Evolutionary conservation across 495 filamentous ascomycete genomes (phyloP), one percentile per base, ranked within the genome.

Genomic region (Wilcoxina mikolae): DNA sequence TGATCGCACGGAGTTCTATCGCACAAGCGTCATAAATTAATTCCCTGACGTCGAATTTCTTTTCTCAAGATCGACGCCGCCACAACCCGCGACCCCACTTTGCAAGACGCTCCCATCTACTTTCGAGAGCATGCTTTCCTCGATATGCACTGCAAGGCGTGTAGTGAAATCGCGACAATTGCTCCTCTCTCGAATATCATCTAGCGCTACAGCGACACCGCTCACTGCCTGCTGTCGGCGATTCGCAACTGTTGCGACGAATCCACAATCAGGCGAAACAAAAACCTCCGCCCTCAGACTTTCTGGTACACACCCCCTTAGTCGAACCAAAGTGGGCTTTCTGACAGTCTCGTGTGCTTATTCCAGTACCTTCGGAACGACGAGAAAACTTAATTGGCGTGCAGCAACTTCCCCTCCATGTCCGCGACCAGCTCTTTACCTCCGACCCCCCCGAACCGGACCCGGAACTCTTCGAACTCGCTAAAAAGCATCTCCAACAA

Each of bases 301-400:
- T 45, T 5, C 42, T 45, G 42, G 22, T 45, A 24, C 42, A 24
- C 5, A 9, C 42, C 42, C 42, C 18, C 42, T 15, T 7, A 9
- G 7, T 45, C 9, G 18, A 45, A 18, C 18, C 42, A 15, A 7
- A 15, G 31, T 35, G 31, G 7, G 31, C 31, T 17, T 24, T 18
- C 43, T 46, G 22, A 46, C 22, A 17, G 23, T 1, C 15, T 46
- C 23, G n/a, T 18, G n/a, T 46, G 22, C 7, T 20, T 46, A 35
- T 61, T 35, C 18, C 65, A 80, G 78, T 81, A 39, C 71, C 74
- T 24, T 74, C 79, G 29, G 61, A 71, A 28, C 71, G 82, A 31
- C 80, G 90, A 51, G 87, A 80, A 71, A 96, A 95, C 65, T 83
- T 91, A 53, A 85, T 99, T 58, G 85, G 86, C 23, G 86, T 99